Evolutionary conservation across 2,329 filamentous ascomycete genomes (phyloP).

Genomic region (Ambrosiella xylebori): DNA sequence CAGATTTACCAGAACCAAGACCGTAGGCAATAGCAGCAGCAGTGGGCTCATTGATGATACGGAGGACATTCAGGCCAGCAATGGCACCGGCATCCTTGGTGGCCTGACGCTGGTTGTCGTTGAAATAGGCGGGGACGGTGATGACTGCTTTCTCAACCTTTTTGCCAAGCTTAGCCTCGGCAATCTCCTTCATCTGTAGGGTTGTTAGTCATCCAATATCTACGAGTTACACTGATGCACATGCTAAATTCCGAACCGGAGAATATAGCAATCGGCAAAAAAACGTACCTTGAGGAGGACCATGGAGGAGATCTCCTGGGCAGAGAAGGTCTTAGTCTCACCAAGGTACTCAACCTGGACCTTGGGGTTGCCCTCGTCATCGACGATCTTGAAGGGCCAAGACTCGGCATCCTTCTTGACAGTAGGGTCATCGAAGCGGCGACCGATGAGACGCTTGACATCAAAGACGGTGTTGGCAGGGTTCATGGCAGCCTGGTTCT

Average conservation of each 20-base stretch:
- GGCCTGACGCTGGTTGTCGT: constrained; percentile 98
- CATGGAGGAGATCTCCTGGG: constrained; percentile 99
- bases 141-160: constrained; percentile 98
- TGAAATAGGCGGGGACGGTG: constrained; percentile 99
- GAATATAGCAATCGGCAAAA: constrained; percentile 10
- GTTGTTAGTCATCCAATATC: constrained; percentile 2
- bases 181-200: constrained; percentile 91
- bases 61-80: constrained; percentile 90
- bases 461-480: constrained; percentile 96
- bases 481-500: constrained; percentile 99
- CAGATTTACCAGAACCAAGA: constrained; percentile 83
- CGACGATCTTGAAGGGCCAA: constrained; percentile 97
- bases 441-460: constrained; percentile 97
- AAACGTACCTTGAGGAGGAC: constrained; percentile 76
- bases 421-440: constrained; percentile 82
- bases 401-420: constrained; percentile 99
- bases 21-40: constrained; percentile 97
- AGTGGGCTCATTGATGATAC: constrained; percentile 99
- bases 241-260: not conserved
- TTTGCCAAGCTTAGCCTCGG: constrained; percentile 95
- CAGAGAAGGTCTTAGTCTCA: constrained; percentile 89
- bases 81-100: constrained; percentile 99
- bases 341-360: constrained; percentile 92
- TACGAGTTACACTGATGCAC: not conserved
- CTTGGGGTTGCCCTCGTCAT: constrained; percentile 72